phyloP scores from a whole-genome alignment of 148 eudicot species.

The Vaccinium vitisidaea region DNA sequence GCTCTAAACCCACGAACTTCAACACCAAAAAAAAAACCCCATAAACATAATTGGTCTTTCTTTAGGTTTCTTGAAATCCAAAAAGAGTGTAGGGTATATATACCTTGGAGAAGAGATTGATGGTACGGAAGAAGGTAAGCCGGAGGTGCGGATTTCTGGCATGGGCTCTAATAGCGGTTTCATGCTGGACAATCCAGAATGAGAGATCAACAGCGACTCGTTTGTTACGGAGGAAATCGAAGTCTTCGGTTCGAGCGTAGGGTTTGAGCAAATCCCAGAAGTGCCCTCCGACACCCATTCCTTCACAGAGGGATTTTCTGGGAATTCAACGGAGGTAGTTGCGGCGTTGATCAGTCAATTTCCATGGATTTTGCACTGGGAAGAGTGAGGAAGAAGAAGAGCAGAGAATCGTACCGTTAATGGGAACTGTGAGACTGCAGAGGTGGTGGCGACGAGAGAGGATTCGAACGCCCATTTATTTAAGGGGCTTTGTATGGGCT shows the following conservation, averaged over 20 bases:
- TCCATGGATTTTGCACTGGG: not conserved
- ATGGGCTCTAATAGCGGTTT: constrained; percentile 59
- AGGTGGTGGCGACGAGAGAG: not conserved
- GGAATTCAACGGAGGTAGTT: constrained; percentile 1
- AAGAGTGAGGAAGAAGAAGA: not conserved
- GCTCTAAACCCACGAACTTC: not conserved
- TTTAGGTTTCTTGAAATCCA: not conserved
- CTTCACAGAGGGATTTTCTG: not conserved
- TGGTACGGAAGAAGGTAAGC: constrained; percentile 75
- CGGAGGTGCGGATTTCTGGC: constrained; percentile 68
- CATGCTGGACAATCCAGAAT: constrained; percentile 91
- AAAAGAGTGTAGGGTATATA: not conserved
- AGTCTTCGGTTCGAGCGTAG: constrained; percentile 61
- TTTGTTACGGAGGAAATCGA: constrained; percentile 74
- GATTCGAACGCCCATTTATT: not conserved
- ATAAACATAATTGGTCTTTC: not conserved
- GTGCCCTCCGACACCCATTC: constrained; percentile 88
- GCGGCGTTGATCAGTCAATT: not conserved
- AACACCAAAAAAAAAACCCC: not conserved
- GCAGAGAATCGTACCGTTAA: not conserved
- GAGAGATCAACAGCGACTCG: constrained; percentile 91
- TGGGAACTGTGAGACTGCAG: not conserved
- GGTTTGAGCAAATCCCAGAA: constrained; percentile 95
- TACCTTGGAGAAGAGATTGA: constrained; percentile 92
- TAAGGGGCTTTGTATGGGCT: not conserved